Evolutionary conservation across 1,139 yeast genomes (phyloP), one percentile per base, ranked within the genome.

Genomic region (Pichia sorboxylosa): DNA sequence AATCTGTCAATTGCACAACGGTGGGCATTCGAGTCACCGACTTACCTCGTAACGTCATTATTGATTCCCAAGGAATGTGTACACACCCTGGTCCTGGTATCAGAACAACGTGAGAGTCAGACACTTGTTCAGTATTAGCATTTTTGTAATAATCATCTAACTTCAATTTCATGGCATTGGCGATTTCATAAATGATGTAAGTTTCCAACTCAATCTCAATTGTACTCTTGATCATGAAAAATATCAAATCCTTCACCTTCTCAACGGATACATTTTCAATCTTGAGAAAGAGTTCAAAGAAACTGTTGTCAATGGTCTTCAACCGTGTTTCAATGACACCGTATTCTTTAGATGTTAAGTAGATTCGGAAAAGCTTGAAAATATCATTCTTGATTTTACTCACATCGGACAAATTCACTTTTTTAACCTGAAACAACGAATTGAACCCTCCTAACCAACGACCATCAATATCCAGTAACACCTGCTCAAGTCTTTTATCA

Each of bases 51-150:
- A 87, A 52, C 29, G 68, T 62, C 0, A 73, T 66, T 23, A 87
- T 52, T 1, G 85, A 76, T 49, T 90, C 98, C 97, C 97, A 90
- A 0, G 97, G 97, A 29, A 90, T 63, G 19, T 59, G 55, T 10
- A 71, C 69, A 44, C 92, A 76, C 7, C 59, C 58, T 28, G 74
- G 64, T 29, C 85, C 77, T 4, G 84, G 70, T 8, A 90, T 60
- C 32, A 90, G 57, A 3, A 87, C 73, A 2, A 77, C 60, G 51
- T 85, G 96, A 4, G 60, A 60, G 10, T 13, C 15, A n/a, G 24
- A 10, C 20, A 26, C 24, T 16, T 23, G 8, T 23, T 10, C 6
- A 9, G 13, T 2, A n/a, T 23, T 7, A 10, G 11, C 13, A 11
- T 23, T 23, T 19, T 8, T 8, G 8, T 7, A 7, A 23, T 23